Evolutionary conservation across 192 early-diverging fungal species (phyloP).

Genomic region (Borealophlyctis nickersoniae): DNA sequence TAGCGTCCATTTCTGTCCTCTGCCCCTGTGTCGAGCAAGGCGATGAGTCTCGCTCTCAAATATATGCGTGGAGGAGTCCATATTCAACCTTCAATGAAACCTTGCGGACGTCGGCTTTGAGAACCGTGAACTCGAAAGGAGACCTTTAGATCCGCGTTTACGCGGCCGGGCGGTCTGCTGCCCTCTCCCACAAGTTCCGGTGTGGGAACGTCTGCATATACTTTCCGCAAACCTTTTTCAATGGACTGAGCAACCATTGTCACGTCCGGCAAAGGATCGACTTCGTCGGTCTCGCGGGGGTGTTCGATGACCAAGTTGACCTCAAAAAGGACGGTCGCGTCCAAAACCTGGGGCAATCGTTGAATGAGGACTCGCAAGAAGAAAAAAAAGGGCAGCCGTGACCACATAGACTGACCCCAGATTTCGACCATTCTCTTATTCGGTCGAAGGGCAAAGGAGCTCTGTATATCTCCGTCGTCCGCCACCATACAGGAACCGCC

Average conservation of each 20-base stretch:
- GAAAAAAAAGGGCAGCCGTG: not conserved
- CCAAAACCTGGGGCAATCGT: not conserved
- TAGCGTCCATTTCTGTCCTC: too few relatives aligned
- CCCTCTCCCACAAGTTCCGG: too few relatives aligned
- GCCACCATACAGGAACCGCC: constrained; percentile 76
- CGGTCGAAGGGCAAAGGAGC: constrained; percentile 65
- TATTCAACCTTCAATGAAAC: too few relatives aligned
- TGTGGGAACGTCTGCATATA: too few relatives aligned
- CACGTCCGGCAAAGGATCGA: not conserved
- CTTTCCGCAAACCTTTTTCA: not conserved
- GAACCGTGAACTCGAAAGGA: too few relatives aligned
- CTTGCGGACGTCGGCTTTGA: too few relatives aligned
- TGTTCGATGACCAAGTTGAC: not conserved
- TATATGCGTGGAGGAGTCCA: too few relatives aligned
- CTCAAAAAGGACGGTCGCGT: not conserved
- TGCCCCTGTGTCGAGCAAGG: too few relatives aligned
- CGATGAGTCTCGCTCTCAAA: too few relatives aligned
- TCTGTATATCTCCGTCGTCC: constrained; percentile 75
- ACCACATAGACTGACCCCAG: constrained; percentile 3
- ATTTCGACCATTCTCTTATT: constrained; percentile 54
- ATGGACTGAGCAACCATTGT: not conserved
- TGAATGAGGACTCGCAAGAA: not conserved
- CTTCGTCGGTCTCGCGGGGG: not conserved
- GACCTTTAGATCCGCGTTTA: too few relatives aligned
- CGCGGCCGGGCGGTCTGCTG: too few relatives aligned